Conservation (phyloP, 345 rosid genomes). For the Noccaea bulbosa region DNA sequence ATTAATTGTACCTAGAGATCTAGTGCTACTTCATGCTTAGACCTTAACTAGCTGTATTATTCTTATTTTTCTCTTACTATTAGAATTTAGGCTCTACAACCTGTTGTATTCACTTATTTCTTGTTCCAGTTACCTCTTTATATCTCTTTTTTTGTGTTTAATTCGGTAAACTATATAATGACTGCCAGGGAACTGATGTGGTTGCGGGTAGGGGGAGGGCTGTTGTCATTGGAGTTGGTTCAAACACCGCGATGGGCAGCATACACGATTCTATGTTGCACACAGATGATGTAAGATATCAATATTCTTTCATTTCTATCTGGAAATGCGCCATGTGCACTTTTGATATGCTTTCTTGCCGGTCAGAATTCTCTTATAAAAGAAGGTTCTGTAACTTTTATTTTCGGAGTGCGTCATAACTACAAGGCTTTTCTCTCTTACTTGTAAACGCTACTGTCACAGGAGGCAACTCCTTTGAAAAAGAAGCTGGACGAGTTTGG, state of each 20-base stretch:
- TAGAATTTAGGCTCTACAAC: slow-evolving; percentile 21
- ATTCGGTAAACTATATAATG: slow-evolving; percentile 37
- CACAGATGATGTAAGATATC: slow-evolving; percentile 78
- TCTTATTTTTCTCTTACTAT: slow-evolving; percentile 12
- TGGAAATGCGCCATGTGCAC: slow-evolving; percentile 17
- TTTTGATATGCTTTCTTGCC: slow-evolving; percentile 5
- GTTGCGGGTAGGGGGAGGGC: slow-evolving; percentile 97
- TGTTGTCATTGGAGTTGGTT: slow-evolving; percentile 89
- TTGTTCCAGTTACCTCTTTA: not conserved
- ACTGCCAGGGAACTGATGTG: slow-evolving; percentile 90
- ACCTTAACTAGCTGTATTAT: slow-evolving; percentile 8
- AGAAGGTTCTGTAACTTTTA: not conserved
- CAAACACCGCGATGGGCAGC: slow-evolving; percentile 99
- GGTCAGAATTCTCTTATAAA: slow-evolving; percentile 4
- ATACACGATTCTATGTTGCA: slow-evolving; percentile 96
- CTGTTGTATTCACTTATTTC: slow-evolving; percentile 11
- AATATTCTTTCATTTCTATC: slow-evolving; percentile 19
- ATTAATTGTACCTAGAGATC: slow-evolving; percentile 10
- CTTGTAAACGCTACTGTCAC: slow-evolving; percentile 45
- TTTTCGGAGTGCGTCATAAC: slow-evolving; percentile 12
- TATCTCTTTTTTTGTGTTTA: slow-evolving; percentile 5
- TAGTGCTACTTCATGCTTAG: slow-evolving; percentile 20
- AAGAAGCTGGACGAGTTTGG: slow-evolving; percentile 99
- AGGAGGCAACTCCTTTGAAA: slow-evolving; percentile 96
- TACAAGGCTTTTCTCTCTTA: slow-evolving; percentile 17